Percentiles rank a stretch among this genome's conserved stretches.
Evolutionary conservation across 2,329 filamentous ascomycete species (phyloP).

Genomic region (Pseudocercospora pini-densiflorae): DNA sequence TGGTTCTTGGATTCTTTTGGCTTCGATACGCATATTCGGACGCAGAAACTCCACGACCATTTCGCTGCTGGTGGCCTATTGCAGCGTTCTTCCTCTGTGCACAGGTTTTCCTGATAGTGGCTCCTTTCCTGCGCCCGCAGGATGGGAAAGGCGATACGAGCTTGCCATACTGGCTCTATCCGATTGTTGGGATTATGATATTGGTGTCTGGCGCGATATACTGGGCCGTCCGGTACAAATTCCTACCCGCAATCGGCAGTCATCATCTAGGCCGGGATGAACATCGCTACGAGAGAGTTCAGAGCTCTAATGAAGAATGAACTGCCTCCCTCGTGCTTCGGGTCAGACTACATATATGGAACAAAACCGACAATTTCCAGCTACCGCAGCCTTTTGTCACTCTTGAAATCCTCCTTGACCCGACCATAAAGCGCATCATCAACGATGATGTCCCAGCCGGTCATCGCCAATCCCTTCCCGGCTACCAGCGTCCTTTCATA

Average conservation of each 20-base stretch:
- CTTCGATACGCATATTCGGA: slow-evolving; percentile 64
- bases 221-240: slow-evolving; percentile 13
- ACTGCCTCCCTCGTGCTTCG: background rate
- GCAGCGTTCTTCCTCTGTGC: slow-evolving; percentile 54
- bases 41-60: slow-evolving; percentile 59
- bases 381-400: slow-evolving; percentile 4
- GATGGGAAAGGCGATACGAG: slow-evolving; percentile 47
- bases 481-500: slow-evolving; percentile 4
- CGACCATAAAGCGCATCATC: slow-evolving; percentile 23
- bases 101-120: slow-evolving; percentile 45
- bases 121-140: slow-evolving; percentile 49
- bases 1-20: slow-evolving; percentile 63
- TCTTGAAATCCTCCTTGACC: slow-evolving; percentile 8
- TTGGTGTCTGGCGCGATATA: slow-evolving; percentile 18
- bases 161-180: slow-evolving; percentile 52
- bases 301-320: slow-evolving; percentile 3
- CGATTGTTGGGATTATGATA: slow-evolving; percentile 49
- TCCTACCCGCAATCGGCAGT: slow-evolving; percentile 11
- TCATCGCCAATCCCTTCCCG: slow-evolving; percentile 17
- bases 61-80: slow-evolving; percentile 66
- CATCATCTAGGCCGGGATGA: background rate
- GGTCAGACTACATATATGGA: background rate
- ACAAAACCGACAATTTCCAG: background rate
- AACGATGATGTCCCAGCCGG: slow-evolving; percentile 6
- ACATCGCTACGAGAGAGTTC: slow-evolving; percentile 6